These are phyloP conservation scores for Chlorella sp. DNA, from an alignment of 139 green algal genomes.

Conservation along the genomic window DNA sequence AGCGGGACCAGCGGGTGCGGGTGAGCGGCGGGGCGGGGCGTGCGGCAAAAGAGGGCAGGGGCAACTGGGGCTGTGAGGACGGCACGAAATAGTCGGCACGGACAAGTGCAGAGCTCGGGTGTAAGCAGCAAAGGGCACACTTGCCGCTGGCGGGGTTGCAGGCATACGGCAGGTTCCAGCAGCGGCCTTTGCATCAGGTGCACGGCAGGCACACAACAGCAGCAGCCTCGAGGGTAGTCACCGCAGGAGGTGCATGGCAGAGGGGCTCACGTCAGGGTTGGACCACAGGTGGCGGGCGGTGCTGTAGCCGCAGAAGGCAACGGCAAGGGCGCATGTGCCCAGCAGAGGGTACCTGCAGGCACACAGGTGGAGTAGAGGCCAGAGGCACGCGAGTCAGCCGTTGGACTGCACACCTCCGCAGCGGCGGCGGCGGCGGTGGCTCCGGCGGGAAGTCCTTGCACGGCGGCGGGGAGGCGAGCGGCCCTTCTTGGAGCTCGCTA, in stretches of 20 bases:
- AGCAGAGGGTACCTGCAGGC: constrained; percentile 20
- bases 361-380: background rate
- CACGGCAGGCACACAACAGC: background rate
- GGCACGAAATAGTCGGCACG: background rate
- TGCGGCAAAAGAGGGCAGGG: background rate
- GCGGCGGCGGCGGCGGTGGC: background rate
- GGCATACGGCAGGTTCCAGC: background rate
- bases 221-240: background rate
- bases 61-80: background rate
- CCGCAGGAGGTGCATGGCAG: no score
- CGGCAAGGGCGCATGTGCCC: background rate
- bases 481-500: background rate
- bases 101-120: background rate
- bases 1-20: background rate
- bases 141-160: background rate
- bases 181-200: background rate
- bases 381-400: background rate
- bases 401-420: background rate
- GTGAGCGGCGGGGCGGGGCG: background rate
- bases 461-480: background rate
- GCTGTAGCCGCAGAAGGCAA: background rate
- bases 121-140: background rate
- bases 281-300: background rate
- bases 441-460: background rate
- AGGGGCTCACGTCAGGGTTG: constrained; percentile 23